Base-by-base conservation (phyloP, 2,329 filamentous ascomycete genomes). In the Fusarium sp. region DNA sequence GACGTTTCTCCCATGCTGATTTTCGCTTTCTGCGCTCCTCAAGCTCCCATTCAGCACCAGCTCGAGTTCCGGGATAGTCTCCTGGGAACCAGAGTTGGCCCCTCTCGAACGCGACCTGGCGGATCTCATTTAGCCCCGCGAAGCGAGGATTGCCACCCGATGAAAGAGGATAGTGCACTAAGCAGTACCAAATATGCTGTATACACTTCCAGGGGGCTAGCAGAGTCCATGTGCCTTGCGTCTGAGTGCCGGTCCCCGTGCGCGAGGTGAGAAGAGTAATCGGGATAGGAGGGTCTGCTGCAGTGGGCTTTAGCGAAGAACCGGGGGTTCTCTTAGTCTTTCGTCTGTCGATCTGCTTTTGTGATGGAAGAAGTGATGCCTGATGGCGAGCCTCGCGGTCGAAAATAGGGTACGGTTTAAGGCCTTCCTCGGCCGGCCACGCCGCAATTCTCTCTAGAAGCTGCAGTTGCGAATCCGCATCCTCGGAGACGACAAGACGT, bases 201-300 rank as follows among this genome's bases (percentile, higher is more conserved):
- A 98, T 91, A 72, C 92, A 97, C 75, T 92, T 94, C 93, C 95
- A 97, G 0, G 96, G 96, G 5, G 96, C 85, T 24, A 98, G 83
- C 2, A 98, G 77, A 0, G 90, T 96, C 93, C 94, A 98, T 0
- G 85, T 89, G 0, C 91, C 90, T 47, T 91, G 89, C 2, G 83
- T 81, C 46, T 84, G 85, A 13, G 78, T 81, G 37, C 80, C 79
- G 2, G 77, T 72, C 13, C 79, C 76, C 11, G 84, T 76, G 5
- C 88, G 85, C 13, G 87, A 88, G 33, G 90, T 84, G 6, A 93
- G 83, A 7, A 96, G 79, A 2, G 95, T 82, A 39, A 95, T 79
- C 1, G 96, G 96, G 17, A 98, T 96, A 3, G 86, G 81, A 2
- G 92, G 92, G 73, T 97, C 94, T 10, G 81, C 83, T 2, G 82